These are phyloP conservation scores for Stereocaulon alpinum DNA, from an alignment of 495 filamentous ascomycete genomes.

Conservation along the genomic window DNA sequence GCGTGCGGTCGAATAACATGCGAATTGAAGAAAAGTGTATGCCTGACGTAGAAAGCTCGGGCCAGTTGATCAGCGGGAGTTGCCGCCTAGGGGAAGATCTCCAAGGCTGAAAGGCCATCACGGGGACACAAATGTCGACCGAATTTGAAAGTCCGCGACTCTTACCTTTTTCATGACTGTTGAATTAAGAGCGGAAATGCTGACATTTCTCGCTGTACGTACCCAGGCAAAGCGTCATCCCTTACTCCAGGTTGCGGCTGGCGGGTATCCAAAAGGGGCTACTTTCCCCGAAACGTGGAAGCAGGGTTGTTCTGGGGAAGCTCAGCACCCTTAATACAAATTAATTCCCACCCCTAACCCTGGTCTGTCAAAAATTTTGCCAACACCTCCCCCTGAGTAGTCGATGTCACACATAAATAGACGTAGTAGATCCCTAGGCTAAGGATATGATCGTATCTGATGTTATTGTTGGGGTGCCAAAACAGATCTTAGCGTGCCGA, in stretches of 20 bases:
- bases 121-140: neutral
- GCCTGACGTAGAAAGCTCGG: slow-evolving; percentile 9
- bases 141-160: neutral
- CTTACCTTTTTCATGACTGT: too few species aligned
- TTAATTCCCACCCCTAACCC: neutral
- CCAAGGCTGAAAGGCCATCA: slow-evolving; percentile 2
- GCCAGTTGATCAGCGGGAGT: slow-evolving; percentile 1
- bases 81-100: slow-evolving; percentile 1
- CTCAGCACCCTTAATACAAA: neutral
- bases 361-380: neutral
- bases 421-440: neutral
- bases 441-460: neutral
- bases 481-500: slow-evolving; percentile 6
- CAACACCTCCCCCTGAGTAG: neutral
- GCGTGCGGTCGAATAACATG: too few species aligned
- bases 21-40: neutral
- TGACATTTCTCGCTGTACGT: neutral
- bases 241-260: neutral
- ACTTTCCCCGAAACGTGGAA: slow-evolving; percentile 6
- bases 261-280: slow-evolving; percentile 3
- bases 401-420: neutral
- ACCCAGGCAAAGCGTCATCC: neutral
- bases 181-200: neutral
- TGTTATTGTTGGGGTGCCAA: neutral
- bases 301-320: neutral